Conservation (phyloP, 2,329 filamentous ascomycete genomes). For the Sporothrix inflata region DNA sequence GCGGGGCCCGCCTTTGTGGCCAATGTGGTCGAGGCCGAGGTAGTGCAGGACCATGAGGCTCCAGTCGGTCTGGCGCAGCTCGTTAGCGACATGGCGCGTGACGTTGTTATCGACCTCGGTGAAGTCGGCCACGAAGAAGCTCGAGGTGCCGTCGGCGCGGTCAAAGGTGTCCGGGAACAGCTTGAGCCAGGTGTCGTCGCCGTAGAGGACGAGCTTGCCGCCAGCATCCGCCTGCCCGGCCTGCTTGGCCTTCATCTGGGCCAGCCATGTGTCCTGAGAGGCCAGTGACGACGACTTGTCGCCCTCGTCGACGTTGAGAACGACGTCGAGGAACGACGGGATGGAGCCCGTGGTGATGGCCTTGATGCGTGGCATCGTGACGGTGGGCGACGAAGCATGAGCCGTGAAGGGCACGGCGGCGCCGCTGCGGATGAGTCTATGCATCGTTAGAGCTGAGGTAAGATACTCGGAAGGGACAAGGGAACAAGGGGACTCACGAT, state of each 20-base stretch:
- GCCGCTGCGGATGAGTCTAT: constrained; percentile 80
- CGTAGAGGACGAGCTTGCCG: constrained; percentile 89
- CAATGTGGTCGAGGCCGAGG: constrained; percentile 93
- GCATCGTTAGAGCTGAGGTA: neutral
- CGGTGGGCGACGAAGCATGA: constrained; percentile 92
- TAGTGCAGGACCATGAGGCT: constrained; percentile 94
- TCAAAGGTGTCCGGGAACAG: constrained; percentile 89
- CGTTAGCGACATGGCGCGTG: constrained; percentile 80
- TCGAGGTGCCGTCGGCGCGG: constrained; percentile 87
- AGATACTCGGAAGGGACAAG: neutral
- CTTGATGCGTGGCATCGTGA: constrained; percentile 97
- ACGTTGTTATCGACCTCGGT: constrained; percentile 98
- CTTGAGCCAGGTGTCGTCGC: constrained; percentile 98
- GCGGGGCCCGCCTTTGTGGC: constrained; percentile 85
- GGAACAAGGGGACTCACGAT: constrained; percentile 70
- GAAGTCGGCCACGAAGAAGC: constrained; percentile 98
- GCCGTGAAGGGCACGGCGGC: constrained; percentile 91
- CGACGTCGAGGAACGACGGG: constrained; percentile 96
- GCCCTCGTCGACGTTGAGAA: constrained; percentile 93
- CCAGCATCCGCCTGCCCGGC: constrained; percentile 39
- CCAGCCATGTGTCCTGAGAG: constrained; percentile 92
- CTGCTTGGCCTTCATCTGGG: constrained; percentile 77
- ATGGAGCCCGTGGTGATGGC: constrained; percentile 96
- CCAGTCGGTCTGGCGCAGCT: constrained; percentile 82
- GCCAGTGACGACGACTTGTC: constrained; percentile 88